Percentiles rank a stretch among this genome's conserved stretches.
These are phyloP conservation scores for Theobroma grandiflorum DNA, from an alignment of 441 rosid species.

Conservation along the genomic window DNA sequence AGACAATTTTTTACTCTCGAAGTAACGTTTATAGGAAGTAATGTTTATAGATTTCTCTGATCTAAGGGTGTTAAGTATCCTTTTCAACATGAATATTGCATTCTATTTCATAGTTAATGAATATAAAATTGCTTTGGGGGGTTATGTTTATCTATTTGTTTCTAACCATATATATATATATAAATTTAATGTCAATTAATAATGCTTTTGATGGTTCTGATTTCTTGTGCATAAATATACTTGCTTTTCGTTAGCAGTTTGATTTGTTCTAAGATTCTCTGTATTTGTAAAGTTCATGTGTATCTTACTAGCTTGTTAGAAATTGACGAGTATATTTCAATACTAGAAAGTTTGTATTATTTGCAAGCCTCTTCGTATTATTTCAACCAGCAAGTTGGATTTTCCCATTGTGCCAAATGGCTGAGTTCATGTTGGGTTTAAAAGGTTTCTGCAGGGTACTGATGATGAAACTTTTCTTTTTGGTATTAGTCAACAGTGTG, in stretches of 20 bases:
- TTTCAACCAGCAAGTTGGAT: not conserved
- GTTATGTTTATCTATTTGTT: not conserved
- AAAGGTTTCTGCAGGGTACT: not conserved
- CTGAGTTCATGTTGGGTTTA: not conserved
- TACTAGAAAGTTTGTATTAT: not conserved
- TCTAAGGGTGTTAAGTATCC: not conserved
- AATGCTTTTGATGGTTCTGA: not conserved
- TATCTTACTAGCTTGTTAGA: not conserved
- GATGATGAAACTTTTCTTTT: constrained; percentile 11
- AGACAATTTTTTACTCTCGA: not conserved
- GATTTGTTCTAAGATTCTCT: not conserved
- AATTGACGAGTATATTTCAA: not conserved
- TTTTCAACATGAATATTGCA: not conserved
- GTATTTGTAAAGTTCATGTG: not conserved
- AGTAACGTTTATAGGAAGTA: not conserved
- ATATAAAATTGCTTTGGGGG: not conserved
- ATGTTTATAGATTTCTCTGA: not conserved
- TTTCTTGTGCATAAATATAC: not conserved
- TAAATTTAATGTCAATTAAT: not conserved
- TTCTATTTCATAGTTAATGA: not conserved
- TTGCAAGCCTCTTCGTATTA: not conserved
- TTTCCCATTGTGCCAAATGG: constrained; percentile 7
- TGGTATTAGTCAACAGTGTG: not conserved
- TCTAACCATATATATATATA: no score
- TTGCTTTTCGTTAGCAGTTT: not conserved